A percentile compares a stretch with the other conserved stretches of the same genome.
These are phyloP conservation scores for Neospermospora avenae DNA, from an alignment of 2,329 filamentous ascomycete species.

Conservation along the genomic window DNA sequence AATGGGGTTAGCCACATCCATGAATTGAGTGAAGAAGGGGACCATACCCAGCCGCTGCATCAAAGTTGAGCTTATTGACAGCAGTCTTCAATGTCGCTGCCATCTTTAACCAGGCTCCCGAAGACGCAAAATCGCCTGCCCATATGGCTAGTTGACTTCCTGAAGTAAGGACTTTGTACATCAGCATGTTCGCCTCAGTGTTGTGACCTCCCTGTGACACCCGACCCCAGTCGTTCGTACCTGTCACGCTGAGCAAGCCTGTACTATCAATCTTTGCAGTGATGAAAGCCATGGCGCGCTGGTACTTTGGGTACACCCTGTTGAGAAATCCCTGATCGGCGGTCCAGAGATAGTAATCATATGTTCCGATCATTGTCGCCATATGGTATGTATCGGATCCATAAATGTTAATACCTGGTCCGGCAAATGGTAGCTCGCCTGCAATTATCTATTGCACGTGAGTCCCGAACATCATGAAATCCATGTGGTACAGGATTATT, in stretches of 20 bases:
- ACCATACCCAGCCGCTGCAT: conserved; percentile 24
- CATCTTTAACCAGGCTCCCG: conserved; percentile 17
- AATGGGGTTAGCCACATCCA: conserved; percentile 10
- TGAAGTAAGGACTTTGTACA: conserved; percentile 46
- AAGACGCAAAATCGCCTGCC: conserved; percentile 30
- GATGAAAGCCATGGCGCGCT: conserved; percentile 44
- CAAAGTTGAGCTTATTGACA: conserved; percentile 25
- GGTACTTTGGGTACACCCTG: conserved; percentile 47
- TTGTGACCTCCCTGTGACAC: conserved; percentile 32
- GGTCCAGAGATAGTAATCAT: conserved; percentile 56
- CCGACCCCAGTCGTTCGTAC: conserved; percentile 32
- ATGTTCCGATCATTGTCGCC: conserved; percentile 55
- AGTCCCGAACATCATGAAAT: neutral
- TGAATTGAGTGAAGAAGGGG: neutral
- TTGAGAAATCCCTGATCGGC: conserved; percentile 48
- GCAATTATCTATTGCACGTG: conserved; percentile 29
- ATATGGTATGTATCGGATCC: conserved; percentile 53
- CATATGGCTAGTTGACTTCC: conserved; percentile 45
- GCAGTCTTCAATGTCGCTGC: conserved; percentile 23
- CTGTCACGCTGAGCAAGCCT: conserved; percentile 32
- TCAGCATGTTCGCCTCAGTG: conserved; percentile 32
- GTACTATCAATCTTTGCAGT: conserved; percentile 42
- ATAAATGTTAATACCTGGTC: conserved; percentile 41
- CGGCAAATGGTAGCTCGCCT: conserved; percentile 49
- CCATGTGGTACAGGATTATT: neutral